phyloP scores from a whole-genome alignment of 1,284 basidiomycete species.

The Pyrrhoderma lamaoense region DNA sequence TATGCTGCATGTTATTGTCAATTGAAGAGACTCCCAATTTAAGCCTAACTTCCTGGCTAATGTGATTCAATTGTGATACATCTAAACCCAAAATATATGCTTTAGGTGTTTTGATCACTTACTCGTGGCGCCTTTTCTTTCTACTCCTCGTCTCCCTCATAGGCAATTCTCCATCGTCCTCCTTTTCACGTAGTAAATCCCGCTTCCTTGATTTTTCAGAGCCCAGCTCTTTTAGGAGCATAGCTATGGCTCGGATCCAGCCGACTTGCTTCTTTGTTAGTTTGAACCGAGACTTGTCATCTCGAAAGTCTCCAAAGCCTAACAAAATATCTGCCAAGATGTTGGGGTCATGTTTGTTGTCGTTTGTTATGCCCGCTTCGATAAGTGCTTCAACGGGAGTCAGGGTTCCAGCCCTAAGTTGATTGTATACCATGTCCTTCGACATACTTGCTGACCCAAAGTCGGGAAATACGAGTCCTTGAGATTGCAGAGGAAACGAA shows the following conservation, averaged over 20 bases:
- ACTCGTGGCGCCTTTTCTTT: too few relatives aligned
- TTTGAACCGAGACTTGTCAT: neutral
- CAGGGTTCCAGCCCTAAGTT: neutral
- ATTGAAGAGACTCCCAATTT: too few relatives aligned
- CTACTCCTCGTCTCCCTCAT: too few relatives aligned
- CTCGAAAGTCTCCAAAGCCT: constrained; percentile 7
- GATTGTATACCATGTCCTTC: neutral
- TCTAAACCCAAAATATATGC: too few relatives aligned
- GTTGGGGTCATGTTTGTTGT: constrained; percentile 3
- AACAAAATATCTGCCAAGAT: constrained; percentile 4
- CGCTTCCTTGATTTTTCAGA: neutral
- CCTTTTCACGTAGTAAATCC: neutral
- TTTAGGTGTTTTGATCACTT: too few relatives aligned
- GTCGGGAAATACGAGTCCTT: too few relatives aligned
- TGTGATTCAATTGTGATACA: too few relatives aligned
- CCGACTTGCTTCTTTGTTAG: constrained; percentile 1
- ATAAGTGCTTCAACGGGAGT: constrained; percentile 1
- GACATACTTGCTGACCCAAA: constrained; percentile 1
- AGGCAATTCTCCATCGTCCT: too few relatives aligned
- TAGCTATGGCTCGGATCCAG: constrained; percentile 2
- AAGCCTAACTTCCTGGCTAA: too few relatives aligned
- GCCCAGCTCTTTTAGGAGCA: neutral
- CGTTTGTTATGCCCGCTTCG: neutral
- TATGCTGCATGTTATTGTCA: too few relatives aligned
- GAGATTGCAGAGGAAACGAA: too few relatives aligned